phyloP scores from a whole-genome alignment of 345 rosid species.

The Arabis alpina region DNA sequence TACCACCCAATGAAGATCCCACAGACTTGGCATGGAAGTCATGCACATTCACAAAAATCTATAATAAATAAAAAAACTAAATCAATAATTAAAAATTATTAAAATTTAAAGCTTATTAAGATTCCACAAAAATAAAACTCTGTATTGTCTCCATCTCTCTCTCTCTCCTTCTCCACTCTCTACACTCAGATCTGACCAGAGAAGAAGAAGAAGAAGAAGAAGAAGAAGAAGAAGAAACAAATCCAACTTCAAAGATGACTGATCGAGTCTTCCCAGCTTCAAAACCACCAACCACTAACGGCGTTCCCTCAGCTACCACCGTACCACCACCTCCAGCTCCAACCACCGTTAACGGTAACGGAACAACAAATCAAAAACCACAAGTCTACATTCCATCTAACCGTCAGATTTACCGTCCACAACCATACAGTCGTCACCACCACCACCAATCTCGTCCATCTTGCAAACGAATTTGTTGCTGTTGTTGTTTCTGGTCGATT shows the following conservation, averaged over 20 bases:
- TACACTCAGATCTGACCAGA: slow-evolving; percentile 40
- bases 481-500: slow-evolving; percentile 87
- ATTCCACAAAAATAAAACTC: slow-evolving; percentile 35
- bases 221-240: background rate
- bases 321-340: slow-evolving; percentile 40
- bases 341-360: slow-evolving; percentile 31
- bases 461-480: slow-evolving; percentile 71
- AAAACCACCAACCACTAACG: slow-evolving; percentile 49
- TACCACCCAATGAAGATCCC: slow-evolving; percentile 26
- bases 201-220: slow-evolving; percentile 1
- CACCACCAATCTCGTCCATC: slow-evolving; percentile 60
- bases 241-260: slow-evolving; percentile 38
- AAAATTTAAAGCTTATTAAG: slow-evolving; percentile 34
- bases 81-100: slow-evolving; percentile 8
- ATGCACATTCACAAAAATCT: slow-evolving; percentile 26
- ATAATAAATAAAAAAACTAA: background rate
- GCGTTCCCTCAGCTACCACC: slow-evolving; percentile 27
- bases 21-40: slow-evolving; percentile 39
- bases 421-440: slow-evolving; percentile 60
- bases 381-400: slow-evolving; percentile 60
- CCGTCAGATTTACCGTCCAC: slow-evolving; percentile 68
- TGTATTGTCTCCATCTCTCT: slow-evolving; percentile 23
- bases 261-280: slow-evolving; percentile 82
- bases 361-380: slow-evolving; percentile 48
- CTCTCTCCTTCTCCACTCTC: slow-evolving; percentile 1